Conservation (phyloP, 495 filamentous ascomycete genomes). For the Penicillium coprophilum region DNA sequence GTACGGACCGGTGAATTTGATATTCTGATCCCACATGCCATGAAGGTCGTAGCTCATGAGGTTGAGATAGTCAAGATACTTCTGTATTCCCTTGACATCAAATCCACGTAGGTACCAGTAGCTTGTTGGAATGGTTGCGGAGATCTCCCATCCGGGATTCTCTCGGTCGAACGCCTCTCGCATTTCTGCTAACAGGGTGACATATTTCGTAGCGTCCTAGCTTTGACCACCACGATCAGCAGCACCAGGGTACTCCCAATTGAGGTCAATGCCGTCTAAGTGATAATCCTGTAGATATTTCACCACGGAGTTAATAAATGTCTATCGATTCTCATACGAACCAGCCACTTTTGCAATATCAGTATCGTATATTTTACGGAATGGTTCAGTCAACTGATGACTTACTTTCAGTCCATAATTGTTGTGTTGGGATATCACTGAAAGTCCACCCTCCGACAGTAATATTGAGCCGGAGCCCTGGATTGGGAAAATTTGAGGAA, state of each 20-base stretch:
- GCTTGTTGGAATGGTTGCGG: neutral
- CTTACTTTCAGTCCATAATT: no score
- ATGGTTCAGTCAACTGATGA: no score
- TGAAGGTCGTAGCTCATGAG: slow-evolving; percentile 50
- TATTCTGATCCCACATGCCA: slow-evolving; percentile 26
- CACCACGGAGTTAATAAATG: neutral
- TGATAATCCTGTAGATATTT: neutral
- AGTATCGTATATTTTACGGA: no score
- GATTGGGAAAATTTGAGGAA: no score
- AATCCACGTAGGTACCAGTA: slow-evolving; percentile 46
- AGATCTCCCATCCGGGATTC: neutral
- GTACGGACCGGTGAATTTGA: slow-evolving; percentile 22
- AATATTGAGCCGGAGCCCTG: no score
- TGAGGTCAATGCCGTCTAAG: neutral
- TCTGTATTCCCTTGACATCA: slow-evolving; percentile 37
- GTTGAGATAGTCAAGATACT: slow-evolving; percentile 46
- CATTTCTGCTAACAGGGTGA: neutral
- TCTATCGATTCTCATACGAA: neutral
- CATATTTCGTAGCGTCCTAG: neutral
- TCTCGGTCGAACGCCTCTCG: neutral
- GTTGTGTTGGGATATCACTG: no score
- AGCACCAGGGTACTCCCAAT: neutral
- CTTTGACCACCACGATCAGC: neutral
- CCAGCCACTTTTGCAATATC: no score
- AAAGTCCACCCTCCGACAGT: no score